Base-by-base conservation (phyloP, 768 basidiomycete genomes). In the Leucocoprinus leucothites region DNA sequence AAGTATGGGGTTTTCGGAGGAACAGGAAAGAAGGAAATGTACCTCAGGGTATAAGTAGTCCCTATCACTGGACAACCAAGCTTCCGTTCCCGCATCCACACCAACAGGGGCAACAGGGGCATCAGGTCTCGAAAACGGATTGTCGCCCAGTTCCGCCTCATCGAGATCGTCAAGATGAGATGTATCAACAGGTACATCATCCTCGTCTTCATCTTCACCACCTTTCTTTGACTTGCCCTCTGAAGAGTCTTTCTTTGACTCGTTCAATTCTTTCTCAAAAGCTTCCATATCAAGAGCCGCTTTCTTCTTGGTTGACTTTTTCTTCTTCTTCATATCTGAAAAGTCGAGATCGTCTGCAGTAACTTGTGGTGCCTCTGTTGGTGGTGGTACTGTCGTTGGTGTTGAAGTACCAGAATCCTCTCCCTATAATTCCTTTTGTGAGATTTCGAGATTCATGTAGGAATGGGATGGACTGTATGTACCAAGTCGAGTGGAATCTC, bases 11-110 rank as follows among this genome's bases (percentile, higher is more conserved):
- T 48, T 19, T 25, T 61, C 52, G 31, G 31, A 5, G n/a, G 49
- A 22, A 36, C 24, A 25, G 9, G 16, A n/a, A 24, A 42, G 9
- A 3, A 31, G 38, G 7, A n/a, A 9, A 62, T 80, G 46, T 36
- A 90, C 94, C 81, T 99, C 96, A 51, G 82, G 82, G 68, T 98
- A 99, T n/a, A 85, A 89, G 68, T 98, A 97, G 71, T 98, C 96
- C 42, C 96, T 83, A 70, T 98, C 95, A 60, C 86, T 91, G 66
- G 83, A 83, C 22, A 97, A 79, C 96, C 96, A 99, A 43, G 91
- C 82, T 64, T 94, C 92, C 26, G 77, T 87, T 6, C 89, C 91
- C 19, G 82, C 80, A 61, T 92, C 90, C 1, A 89, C 74, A 24
- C 79, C 81, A 7, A 81, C 75, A 5, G 82, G 80, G 4, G 68